phyloP scores from a whole-genome alignment of 23 red algal genomes.

The Gracilaria caudata region DNA sequence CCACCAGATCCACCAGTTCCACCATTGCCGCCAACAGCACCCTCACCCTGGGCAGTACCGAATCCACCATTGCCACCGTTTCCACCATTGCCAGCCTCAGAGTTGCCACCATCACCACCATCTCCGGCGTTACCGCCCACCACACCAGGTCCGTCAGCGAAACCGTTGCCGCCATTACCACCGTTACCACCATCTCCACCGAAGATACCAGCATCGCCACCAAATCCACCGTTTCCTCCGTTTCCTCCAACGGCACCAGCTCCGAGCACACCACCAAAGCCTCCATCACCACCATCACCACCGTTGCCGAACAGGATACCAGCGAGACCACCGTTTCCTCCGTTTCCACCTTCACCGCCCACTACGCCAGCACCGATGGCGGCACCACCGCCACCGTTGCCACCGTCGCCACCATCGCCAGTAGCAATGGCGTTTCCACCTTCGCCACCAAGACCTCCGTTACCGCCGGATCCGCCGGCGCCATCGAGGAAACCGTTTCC shows the following conservation, averaged over 20 bases:
- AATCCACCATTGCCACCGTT: slow-evolving; percentile 26
- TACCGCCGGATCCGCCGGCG: slow-evolving; percentile 19
- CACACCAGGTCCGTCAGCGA: slow-evolving; percentile 9
- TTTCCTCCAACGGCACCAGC: slow-evolving; percentile 18
- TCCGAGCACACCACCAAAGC: slow-evolving; percentile 24
- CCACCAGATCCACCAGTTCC: slow-evolving; percentile 14
- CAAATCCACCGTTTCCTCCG: slow-evolving; percentile 22
- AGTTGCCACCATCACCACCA: slow-evolving; percentile 24
- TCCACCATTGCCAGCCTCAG: slow-evolving; percentile 14
- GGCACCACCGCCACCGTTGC: slow-evolving; percentile 9
- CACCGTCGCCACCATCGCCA: slow-evolving; percentile 22
- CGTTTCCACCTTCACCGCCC: slow-evolving; percentile 19
- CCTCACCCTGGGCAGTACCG: slow-evolving; percentile 14
- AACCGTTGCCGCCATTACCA: slow-evolving; percentile 20
- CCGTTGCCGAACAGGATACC: slow-evolving; percentile 22
- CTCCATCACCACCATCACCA: slow-evolving; percentile 24
- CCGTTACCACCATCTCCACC: slow-evolving; percentile 22
- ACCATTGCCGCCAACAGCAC: slow-evolving; percentile 24
- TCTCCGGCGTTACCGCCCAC: slow-evolving; percentile 27
- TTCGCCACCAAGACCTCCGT: slow-evolving; percentile 15
- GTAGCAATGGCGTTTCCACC: slow-evolving; percentile 24
- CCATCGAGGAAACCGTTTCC: slow-evolving; percentile 25
- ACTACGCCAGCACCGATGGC: slow-evolving; percentile 10
- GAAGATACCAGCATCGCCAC: slow-evolving; percentile 22
- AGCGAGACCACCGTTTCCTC: slow-evolving; percentile 17